A percentile compares a stretch with the other conserved stretches of the same genome.
phyloP scores from a whole-genome alignment of 306 rosid genomes.

The Castanopsis chinensis region DNA sequence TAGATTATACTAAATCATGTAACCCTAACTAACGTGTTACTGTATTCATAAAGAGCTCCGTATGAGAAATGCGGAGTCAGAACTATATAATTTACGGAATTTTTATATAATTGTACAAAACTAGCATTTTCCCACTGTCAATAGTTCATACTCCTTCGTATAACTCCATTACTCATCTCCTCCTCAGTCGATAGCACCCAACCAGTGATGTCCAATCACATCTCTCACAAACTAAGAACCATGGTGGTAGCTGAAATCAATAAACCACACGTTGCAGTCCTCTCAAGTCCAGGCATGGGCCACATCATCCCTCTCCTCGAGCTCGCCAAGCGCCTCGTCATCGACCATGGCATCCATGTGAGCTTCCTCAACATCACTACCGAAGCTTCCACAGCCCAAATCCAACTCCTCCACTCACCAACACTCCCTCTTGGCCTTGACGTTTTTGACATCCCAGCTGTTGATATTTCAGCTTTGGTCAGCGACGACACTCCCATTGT shows the following conservation, averaged over 20 bases:
- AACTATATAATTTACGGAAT: no score
- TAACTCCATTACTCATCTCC: no score
- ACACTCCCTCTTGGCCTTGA: constrained; percentile 27
- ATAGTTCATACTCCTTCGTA: no score
- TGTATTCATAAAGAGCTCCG: no score
- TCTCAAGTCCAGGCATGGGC: constrained; percentile 49
- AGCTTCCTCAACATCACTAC: constrained; percentile 53
- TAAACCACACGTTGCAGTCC: constrained; percentile 23
- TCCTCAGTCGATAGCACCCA: no score
- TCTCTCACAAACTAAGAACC: background rate
- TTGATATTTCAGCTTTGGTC: constrained; percentile 11
- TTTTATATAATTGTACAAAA: no score
- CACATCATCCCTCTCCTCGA: constrained; percentile 43
- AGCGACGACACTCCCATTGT: background rate
- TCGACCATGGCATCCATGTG: constrained; percentile 24
- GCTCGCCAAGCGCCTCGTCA: constrained; percentile 36
- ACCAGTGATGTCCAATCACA: background rate
- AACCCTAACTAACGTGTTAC: no score
- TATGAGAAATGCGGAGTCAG: no score
- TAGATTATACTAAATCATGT: no score
- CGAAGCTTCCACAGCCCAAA: constrained; percentile 41
- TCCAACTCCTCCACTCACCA: constrained; percentile 29
- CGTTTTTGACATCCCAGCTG: constrained; percentile 36
- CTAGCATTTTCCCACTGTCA: no score
- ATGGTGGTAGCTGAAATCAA: background rate